These are phyloP conservation scores for Sphaerulina vaccinii DNA, from an alignment of 2,329 filamentous ascomycete species.

Conservation along the genomic window DNA sequence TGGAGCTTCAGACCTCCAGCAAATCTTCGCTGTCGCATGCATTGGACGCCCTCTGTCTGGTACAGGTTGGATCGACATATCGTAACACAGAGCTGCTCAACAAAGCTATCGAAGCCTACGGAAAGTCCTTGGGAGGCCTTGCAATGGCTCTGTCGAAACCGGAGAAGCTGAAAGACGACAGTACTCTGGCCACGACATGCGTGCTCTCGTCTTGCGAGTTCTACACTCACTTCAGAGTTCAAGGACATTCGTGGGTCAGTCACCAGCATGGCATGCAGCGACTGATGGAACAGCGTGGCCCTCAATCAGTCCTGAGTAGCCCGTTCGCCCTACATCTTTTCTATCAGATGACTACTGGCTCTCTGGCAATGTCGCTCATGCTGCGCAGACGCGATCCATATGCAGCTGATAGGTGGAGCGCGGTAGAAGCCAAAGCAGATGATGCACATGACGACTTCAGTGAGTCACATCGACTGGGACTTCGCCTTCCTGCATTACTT, in stretches of 20 bases:
- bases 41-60: constrained; percentile 30
- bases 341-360: constrained; percentile 26
- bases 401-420: constrained; percentile 27
- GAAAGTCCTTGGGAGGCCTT: constrained; percentile 25
- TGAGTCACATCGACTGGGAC: constrained; percentile 20
- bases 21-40: constrained; percentile 24
- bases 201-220: constrained; percentile 31
- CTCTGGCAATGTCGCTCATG: constrained; percentile 28
- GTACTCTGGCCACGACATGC: constrained; percentile 28
- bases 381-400: constrained; percentile 27
- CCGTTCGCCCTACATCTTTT: constrained; percentile 29
- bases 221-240: constrained; percentile 30
- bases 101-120: constrained; percentile 26
- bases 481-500: constrained; percentile 22
- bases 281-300: constrained; percentile 29
- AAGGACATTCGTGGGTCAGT: constrained; percentile 27
- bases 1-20: constrained; percentile 7
- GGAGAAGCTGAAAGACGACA: constrained; percentile 26
- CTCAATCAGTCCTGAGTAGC: constrained; percentile 22
- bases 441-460: constrained; percentile 11
- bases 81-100: constrained; percentile 26
- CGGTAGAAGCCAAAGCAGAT: not conserved
- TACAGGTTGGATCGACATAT: constrained; percentile 30
- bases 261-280: constrained; percentile 30
- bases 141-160: constrained; percentile 13